These are phyloP conservation scores for Aspergillus sp. DNA, from an alignment of 2,329 filamentous ascomycete genomes.

Conservation along the genomic window DNA sequence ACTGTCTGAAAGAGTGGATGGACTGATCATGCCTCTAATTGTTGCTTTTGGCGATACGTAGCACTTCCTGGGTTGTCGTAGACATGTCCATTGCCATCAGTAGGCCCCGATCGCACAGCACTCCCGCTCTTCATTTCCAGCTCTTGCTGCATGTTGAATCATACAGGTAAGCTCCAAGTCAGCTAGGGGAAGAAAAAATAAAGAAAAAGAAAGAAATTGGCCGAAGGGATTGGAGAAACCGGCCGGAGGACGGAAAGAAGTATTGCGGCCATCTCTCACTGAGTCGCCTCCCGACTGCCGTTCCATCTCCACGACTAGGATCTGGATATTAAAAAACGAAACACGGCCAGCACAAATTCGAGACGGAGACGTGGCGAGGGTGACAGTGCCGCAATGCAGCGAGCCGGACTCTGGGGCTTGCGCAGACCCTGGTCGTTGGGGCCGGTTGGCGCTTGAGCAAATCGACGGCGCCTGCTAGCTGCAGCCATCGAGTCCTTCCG, in stretches of 20 bases:
- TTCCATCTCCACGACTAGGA: neutral
- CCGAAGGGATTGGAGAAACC: neutral
- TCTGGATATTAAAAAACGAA: neutral
- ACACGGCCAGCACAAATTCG: no score
- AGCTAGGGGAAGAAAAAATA: neutral
- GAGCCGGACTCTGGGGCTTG: no score
- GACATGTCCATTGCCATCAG: neutral
- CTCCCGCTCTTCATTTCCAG: conserved; percentile 13
- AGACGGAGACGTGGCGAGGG: no score
- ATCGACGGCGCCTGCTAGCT: neutral
- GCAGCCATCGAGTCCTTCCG: neutral
- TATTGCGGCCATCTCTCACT: neutral
- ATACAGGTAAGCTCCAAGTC: no score
- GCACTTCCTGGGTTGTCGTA: conserved; percentile 1
- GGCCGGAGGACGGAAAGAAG: neutral
- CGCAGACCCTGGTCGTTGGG: neutral
- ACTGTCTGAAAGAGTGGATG: neutral
- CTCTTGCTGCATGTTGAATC: neutral
- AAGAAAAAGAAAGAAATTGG: neutral
- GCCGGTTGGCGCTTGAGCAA: neutral
- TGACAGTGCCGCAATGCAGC: no score
- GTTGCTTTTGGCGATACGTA: conserved; percentile 16
- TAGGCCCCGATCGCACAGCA: conserved; percentile 8
- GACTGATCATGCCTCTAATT: conserved; percentile 11
- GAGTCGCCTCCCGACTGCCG: neutral